Evolutionary conservation across 192 early-diverging fungal species (phyloP).

Genomic region (Gamsiella multidivaricata): DNA sequence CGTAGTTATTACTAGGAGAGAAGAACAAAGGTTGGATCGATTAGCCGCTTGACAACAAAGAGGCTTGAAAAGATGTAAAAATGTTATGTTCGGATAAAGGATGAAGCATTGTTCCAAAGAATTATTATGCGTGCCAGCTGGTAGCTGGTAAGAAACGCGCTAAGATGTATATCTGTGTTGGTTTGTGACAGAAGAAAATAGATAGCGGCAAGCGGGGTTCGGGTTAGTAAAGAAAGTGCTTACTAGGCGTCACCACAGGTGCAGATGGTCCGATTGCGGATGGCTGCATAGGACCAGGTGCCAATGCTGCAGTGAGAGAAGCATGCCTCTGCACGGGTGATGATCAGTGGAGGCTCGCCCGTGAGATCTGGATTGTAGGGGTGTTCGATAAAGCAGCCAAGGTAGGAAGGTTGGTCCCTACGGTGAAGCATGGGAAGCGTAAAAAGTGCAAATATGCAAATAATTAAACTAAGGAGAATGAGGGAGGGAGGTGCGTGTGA

Average conservation of each 20-base stretch:
- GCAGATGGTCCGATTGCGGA: conserved; percentile 41
- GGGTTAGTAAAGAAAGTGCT: no score
- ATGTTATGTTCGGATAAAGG: no score
- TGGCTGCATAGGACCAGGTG: conserved; percentile 39
- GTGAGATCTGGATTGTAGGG: conserved; percentile 23
- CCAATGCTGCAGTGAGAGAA: conserved; percentile 47
- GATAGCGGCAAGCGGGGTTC: neutral
- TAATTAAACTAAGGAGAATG: neutral
- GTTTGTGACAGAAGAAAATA: conserved; percentile 1
- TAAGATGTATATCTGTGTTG: no score
- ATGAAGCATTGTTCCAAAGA: no score
- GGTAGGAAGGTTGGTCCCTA: conserved; percentile 14
- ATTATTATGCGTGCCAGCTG: no score
- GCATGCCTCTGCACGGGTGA: conserved; percentile 44
- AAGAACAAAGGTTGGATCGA: no score
- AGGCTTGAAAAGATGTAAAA: no score
- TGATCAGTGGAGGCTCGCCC: conserved; percentile 38
- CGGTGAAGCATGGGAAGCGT: no score
- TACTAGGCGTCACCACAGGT: conserved; percentile 50
- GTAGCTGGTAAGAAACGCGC: no score
- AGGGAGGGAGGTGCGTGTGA: neutral
- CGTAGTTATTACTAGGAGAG: conserved; percentile 43
- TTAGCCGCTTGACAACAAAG: no score
- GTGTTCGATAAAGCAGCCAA: conserved; percentile 42
- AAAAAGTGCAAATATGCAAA: no score